Conservation (phyloP, 2,329 filamentous ascomycete species). For the Chrysoporthe cubensis region DNA sequence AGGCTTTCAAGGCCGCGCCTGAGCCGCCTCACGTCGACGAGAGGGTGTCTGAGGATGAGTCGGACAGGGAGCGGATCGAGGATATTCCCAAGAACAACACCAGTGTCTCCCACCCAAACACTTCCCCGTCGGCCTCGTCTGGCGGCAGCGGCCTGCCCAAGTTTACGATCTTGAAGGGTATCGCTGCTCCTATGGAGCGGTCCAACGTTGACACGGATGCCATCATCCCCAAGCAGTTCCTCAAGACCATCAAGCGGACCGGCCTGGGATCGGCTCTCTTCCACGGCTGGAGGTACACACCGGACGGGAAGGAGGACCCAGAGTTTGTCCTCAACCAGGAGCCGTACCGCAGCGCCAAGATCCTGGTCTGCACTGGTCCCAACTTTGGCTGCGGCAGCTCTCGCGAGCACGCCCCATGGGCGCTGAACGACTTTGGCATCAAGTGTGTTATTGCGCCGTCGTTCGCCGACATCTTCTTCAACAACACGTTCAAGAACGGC, state of each 20-base stretch:
- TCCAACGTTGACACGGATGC: slow-evolving; percentile 98
- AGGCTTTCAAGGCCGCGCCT: slow-evolving; percentile 50
- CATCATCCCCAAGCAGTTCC: slow-evolving; percentile 98
- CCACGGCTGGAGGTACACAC: slow-evolving; percentile 77
- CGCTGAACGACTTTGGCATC: slow-evolving; percentile 94
- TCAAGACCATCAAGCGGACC: slow-evolving; percentile 98
- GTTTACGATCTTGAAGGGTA: slow-evolving; percentile 82
- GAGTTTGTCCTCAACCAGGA: slow-evolving; percentile 90
- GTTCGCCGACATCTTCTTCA: slow-evolving; percentile 93
- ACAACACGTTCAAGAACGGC: slow-evolving; percentile 99
- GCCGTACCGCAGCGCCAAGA: slow-evolving; percentile 82
- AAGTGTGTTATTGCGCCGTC: slow-evolving; percentile 89
- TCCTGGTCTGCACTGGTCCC: slow-evolving; percentile 85
- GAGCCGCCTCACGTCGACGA: slow-evolving; percentile 57
- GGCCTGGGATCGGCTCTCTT: slow-evolving; percentile 89
- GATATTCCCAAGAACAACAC: slow-evolving; percentile 67
- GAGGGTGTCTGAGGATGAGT: slow-evolving; percentile 53
- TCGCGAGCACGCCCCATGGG: slow-evolving; percentile 96
- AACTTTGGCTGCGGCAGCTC: slow-evolving; percentile 96
- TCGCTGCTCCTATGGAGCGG: slow-evolving; percentile 84
- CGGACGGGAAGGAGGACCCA: slow-evolving; percentile 74
- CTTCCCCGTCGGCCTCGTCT: slow-evolving; percentile 50
- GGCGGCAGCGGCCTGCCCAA: slow-evolving; percentile 78
- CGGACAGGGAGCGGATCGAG: slow-evolving; percentile 55
- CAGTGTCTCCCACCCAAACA: slow-evolving; percentile 64